Base-by-base conservation (phyloP, 495 filamentous ascomycete genomes). In the Apiosordaria backusii region DNA sequence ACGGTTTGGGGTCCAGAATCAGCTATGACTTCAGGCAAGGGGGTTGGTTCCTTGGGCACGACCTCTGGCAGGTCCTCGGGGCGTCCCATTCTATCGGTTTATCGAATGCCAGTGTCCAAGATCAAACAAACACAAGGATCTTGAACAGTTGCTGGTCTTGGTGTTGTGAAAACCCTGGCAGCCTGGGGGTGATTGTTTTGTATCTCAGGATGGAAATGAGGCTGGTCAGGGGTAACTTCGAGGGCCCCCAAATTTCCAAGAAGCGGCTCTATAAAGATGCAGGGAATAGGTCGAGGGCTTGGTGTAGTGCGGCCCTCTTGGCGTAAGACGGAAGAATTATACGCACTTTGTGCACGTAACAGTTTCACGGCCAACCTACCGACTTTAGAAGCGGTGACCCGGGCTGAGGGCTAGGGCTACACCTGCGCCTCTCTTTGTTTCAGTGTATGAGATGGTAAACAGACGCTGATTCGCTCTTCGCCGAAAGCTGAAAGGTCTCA, bases 11-110 rank as follows among this genome's bases (percentile, higher is more conserved):
- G n/a, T 6, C 52, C 52, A n/a, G 52, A 60, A 40, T 75, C 68
- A 23, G 58, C 58, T 3, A 71, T 67, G 25, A 70, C 68, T 52
- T 70, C 64, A 10, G 72, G 70, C 1, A 68, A 25, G 4, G 61
- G n/a, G 13, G 52, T n/a, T 9, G 65, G 50, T 13, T 35, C 50
- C 50, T 23, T 59, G 4, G 40, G 15, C 1, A 26, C 54, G 16
- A 72, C 73, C 73, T 75, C 73, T 16, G 73, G 73, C 52, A 71
- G 68, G 68, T 72, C 52, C 16, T 73, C 71, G 55, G 45, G 62
- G 19, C 53, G 63, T 13, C 67, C 68, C 72, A 72, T 75, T 0
- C 60, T 62, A 15, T 2, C 16, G 35, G 9, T 45, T 7, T 45
- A 13, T 45, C n/a, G n/a, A n/a, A n/a, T n/a, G n/a, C n/a, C n/a